These are phyloP conservation scores for Meripilus lineatus DNA, from an alignment of 1,284 basidiomycete genomes.

Conservation along the genomic window DNA sequence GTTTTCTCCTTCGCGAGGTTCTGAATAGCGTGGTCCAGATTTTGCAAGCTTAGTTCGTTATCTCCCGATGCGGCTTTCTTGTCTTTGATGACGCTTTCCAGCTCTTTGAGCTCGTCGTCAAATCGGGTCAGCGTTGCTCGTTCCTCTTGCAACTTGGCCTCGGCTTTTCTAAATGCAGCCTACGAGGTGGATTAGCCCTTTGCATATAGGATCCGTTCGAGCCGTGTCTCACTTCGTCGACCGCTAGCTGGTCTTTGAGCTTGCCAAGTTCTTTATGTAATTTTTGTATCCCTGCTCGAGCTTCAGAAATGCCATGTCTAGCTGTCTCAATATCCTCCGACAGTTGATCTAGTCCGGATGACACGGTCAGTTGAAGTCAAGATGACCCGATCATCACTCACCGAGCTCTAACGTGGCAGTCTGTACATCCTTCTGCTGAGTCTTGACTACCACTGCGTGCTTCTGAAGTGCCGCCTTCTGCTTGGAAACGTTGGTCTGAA, in stretches of 20 bases:
- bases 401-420: slow-evolving; percentile 85
- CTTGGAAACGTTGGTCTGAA: slow-evolving; percentile 69
- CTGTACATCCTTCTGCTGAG: slow-evolving; percentile 85
- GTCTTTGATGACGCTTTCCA: slow-evolving; percentile 77
- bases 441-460: slow-evolving; percentile 78
- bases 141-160: slow-evolving; percentile 76
- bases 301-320: slow-evolving; percentile 56
- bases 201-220: slow-evolving; percentile 1
- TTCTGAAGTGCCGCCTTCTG: slow-evolving; percentile 83
- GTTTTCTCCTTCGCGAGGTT: slow-evolving; percentile 51
- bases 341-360: slow-evolving; percentile 68
- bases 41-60: slow-evolving; percentile 66
- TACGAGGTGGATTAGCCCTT: slow-evolving; percentile 33
- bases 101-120: slow-evolving; percentile 81
- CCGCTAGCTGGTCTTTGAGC: slow-evolving; percentile 48
- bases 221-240: slow-evolving; percentile 31
- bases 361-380: slow-evolving; percentile 1
- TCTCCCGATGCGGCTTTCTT: slow-evolving; percentile 78
- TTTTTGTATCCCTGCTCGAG: slow-evolving; percentile 51
- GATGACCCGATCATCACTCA: slow-evolving; percentile 31
- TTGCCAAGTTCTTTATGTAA: slow-evolving; percentile 63
- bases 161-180: slow-evolving; percentile 58
- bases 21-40: slow-evolving; percentile 48
- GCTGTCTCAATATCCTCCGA: slow-evolving; percentile 72
- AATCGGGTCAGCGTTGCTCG: slow-evolving; percentile 83